Conservation (phyloP, 2,329 filamentous ascomycete genomes). For the Tothia fuscella region DNA sequence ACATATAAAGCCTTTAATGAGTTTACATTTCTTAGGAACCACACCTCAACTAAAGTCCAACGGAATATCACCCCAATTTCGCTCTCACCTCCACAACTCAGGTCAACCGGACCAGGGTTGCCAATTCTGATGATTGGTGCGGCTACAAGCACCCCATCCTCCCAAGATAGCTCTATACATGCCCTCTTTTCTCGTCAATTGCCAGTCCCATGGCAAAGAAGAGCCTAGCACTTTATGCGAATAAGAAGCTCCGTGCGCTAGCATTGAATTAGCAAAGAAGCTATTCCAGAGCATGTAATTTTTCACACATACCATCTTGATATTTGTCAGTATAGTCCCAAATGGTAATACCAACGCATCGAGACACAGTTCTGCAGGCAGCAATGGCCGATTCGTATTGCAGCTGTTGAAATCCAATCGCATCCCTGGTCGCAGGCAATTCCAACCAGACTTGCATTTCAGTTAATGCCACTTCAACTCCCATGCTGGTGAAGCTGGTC, state of each 20-base stretch:
- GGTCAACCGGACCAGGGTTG: too few relatives aligned
- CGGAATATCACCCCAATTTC: too few relatives aligned
- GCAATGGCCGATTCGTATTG: constrained; percentile 31
- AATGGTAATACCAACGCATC: constrained; percentile 50
- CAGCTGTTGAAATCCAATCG: constrained; percentile 8
- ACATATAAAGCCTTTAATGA: too few relatives aligned
- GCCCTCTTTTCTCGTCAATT: constrained; percentile 31
- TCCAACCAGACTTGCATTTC: constrained; percentile 47
- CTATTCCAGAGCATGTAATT: not conserved
- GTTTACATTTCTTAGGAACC: too few relatives aligned
- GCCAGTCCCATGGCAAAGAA: constrained; percentile 35
- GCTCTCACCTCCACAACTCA: too few relatives aligned
- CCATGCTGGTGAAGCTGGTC: constrained; percentile 37
- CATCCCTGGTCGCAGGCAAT: constrained; percentile 15
- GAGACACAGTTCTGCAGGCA: constrained; percentile 39
- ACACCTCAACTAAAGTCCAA: too few relatives aligned
- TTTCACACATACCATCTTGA: not conserved
- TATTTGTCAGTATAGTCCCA: constrained; percentile 39
- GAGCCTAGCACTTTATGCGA: constrained; percentile 31
- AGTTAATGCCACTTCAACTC: constrained; percentile 48
- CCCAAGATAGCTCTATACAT: constrained; percentile 17
- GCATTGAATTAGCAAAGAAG: not conserved
- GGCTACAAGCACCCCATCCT: constrained; percentile 13
- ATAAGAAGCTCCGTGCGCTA: constrained; percentile 21
- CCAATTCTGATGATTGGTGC: too few relatives aligned